Evolutionary conservation across 2,329 filamentous ascomycete species (phyloP).

Genomic region (Sclerotinia trifoliorum): DNA sequence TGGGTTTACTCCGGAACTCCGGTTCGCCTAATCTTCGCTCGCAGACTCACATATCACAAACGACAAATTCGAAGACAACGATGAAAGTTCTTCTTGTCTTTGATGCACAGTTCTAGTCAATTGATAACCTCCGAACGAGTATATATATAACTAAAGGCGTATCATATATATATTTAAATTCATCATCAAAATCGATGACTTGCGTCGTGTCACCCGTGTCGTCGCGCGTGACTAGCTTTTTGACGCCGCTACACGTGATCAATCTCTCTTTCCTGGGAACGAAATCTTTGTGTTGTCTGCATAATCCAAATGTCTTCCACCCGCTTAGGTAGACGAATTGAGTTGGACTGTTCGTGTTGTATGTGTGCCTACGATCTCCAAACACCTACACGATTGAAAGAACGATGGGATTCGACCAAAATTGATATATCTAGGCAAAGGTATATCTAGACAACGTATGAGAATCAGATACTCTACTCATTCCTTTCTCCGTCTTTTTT

Average conservation of each 20-base stretch:
- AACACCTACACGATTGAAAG: background rate
- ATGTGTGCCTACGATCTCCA: background rate
- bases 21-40: background rate
- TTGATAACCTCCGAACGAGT: background rate
- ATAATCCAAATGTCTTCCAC: background rate
- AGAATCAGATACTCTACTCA: background rate
- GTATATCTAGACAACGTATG: background rate
- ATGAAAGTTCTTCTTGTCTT: background rate
- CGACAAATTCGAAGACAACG: background rate
- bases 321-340: background rate
- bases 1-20: background rate
- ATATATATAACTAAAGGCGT: background rate
- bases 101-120: background rate
- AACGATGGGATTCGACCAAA: background rate
- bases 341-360: background rate
- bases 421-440: background rate
- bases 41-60: background rate
- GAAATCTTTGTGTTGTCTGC: background rate
- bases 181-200: background rate
- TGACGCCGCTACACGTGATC: background rate
- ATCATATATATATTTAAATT: background rate
- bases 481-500: background rate
- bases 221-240: background rate
- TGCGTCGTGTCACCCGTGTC: background rate
- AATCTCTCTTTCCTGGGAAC: background rate